Evolutionary conservation across 345 rosid genomes (phyloP), one percentile per base, ranked within the genome.

Genomic region (Abelmoschus esculentus): DNA sequence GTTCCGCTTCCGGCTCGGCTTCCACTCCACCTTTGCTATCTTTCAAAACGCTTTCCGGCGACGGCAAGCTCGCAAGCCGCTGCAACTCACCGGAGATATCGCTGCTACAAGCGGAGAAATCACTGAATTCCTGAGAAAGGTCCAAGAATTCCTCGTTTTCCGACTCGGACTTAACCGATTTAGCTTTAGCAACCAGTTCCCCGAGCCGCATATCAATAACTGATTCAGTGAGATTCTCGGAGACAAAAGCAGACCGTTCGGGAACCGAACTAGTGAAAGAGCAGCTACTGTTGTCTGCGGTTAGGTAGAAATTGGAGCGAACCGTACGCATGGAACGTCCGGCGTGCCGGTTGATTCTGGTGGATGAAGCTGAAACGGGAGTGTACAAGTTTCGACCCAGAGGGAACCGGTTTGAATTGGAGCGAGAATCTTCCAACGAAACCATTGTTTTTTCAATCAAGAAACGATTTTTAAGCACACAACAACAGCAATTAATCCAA

Each of bases 241-340:
- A 91, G 61, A 73, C 81, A 72, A 69, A 87, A 59, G 74, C 83
- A 0, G 89, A 83, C 54, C 67, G 75, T 40, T 81, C 84, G 32
- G 86, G 71, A 36, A 69, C 66, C 2, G 87, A 75, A 68, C 78
- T 22, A 50, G 74, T 72, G 80, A 85, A 85, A 14, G 86, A 85
- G 72, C 84, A 81, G 66, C 80, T 69, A 46, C 74, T 75, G 69
- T 46, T 36, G 32, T 82, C 88, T 28, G 81, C 88, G 56, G 72
- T 71, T 66, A 69, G 90, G 82, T 75, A 88, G 61, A 90, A 66
- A 50, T 69, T 84, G 55, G 99, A 90, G 46, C 98, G 90, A 22
- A 90, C 74, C 0, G 98, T 95, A 4, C 99, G 86, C 99, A 92
- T 95, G 44, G 99, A 95, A 7, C 98, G 86, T 62, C 96, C 99